Base-by-base conservation (phyloP, 2,329 filamentous ascomycete genomes). In the Fusarium camptoceras region DNA sequence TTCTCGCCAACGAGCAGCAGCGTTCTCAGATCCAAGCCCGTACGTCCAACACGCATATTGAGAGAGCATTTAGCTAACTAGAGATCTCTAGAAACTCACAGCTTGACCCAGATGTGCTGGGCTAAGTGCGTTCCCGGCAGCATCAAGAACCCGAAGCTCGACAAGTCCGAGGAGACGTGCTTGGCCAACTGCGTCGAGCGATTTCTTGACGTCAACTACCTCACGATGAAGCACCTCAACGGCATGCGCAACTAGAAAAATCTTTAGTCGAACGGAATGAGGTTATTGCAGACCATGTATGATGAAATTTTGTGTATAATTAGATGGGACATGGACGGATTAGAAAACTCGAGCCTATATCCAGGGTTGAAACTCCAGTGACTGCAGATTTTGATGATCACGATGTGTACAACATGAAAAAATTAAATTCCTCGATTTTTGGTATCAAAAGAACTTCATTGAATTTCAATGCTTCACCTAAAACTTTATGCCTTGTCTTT, bases 121-220 rank as follows among this genome's bases (percentile, higher is more conserved):
- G 94, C 91, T 78, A 98, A 98, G 84, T 99, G 96, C 85, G 86
- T 98, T 66, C 91, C 92, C 11, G 85, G 89, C 56, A 86, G 85
- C 61, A 91, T 98, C 79, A 90, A 90, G 73, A 87, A 86, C 66
- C 88, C 89, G 28, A 88, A 89, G 75, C 84, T 99, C 72, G 93
- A 97, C 73, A 88, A 86, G 76, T 84, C 82, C 66, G 96, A 99
- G 83, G 91, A 96, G 83, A 83, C 85, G 11, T 99, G 96, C 81
- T 87, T 97, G 79, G 86, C 90, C 79, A 98, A 97, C 84, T 99
- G 96, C 78, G 94, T 98, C 59, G 93, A 97, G 76, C 87, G 96
- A 59, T 98, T 97, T 82, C 87, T 98, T 83, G 96, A 99, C 81
- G 88, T 94, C 68, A 96, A 95, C 82, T 82, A 92, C 71, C 84